Evolutionary conservation across 352 stramenopile genomes (phyloP).

Genomic region (Blastocystis sp.): DNA sequence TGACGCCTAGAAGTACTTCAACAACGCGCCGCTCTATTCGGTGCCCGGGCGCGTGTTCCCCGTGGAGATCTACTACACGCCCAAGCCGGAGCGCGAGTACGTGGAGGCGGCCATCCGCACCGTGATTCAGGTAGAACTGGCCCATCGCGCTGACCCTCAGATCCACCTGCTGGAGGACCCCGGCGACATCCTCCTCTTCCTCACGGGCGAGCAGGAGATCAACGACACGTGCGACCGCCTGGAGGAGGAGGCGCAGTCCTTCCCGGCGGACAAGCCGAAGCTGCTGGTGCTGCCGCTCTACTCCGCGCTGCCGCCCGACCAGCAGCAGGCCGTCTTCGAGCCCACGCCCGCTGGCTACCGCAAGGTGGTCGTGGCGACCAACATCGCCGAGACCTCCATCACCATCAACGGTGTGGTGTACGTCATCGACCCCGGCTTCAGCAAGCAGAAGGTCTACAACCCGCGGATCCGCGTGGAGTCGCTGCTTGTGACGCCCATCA

Average conservation of each 20-base stretch:
- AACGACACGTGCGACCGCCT: conserved; percentile 87
- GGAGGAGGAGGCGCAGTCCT: conserved; percentile 75
- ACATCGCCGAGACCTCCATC: conserved; percentile 98
- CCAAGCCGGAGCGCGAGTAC: conserved; percentile 93
- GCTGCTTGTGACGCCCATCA: conserved; percentile 95
- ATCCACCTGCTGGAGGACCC: conserved; percentile 94
- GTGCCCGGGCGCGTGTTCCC: conserved; percentile 95
- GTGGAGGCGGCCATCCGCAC: conserved; percentile 83
- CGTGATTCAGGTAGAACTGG: conserved; percentile 74
- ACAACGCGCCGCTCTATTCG: conserved; percentile 85
- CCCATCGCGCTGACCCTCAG: conserved; percentile 78
- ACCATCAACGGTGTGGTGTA: conserved; percentile 77
- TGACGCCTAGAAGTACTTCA: conserved; percentile 82
- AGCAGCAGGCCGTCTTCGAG: conserved; percentile 90
- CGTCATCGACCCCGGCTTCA: conserved; percentile 97
- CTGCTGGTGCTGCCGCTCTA: conserved; percentile 85
- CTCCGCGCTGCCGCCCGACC: conserved; percentile 85
- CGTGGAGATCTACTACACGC: conserved; percentile 96
- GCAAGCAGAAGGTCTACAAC: conserved; percentile 99
- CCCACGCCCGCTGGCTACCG: conserved; percentile 79
- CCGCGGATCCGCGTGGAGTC: conserved; percentile 94
- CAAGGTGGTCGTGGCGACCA: conserved; percentile 96
- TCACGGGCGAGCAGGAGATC: conserved; percentile 98
- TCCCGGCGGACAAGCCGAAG: conserved; percentile 76
- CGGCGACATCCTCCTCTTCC: conserved; percentile 96